Evolutionary conservation across 306 rosid genomes (phyloP).

Genomic region (Psophocarpus tetragonolobus): DNA sequence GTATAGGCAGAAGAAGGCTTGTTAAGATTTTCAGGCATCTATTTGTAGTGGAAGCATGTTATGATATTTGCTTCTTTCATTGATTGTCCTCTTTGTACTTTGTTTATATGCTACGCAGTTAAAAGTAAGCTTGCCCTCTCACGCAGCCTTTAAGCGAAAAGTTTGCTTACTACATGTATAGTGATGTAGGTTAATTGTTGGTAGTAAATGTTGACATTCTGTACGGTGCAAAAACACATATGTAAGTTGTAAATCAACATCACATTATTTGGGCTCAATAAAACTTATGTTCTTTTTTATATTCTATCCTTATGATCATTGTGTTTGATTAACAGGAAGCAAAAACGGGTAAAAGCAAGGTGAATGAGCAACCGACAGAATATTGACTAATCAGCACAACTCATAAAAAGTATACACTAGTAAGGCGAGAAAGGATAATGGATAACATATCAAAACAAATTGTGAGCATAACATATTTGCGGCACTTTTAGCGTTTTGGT

Average conservation of each 20-base stretch:
- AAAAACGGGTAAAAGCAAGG: background rate
- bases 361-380: background rate
- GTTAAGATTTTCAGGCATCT: conserved; percentile 29
- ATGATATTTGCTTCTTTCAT: background rate
- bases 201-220: background rate
- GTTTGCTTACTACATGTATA: background rate
- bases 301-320: background rate
- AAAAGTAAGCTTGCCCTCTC: background rate
- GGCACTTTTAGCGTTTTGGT: background rate
- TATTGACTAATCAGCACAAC: background rate
- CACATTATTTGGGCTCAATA: background rate
- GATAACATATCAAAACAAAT: background rate
- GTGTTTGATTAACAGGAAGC: background rate
- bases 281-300: background rate
- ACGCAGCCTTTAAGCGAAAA: background rate
- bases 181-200: background rate
- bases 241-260: background rate
- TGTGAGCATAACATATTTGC: background rate
- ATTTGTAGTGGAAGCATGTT: background rate
- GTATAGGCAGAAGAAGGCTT: conserved; percentile 70
- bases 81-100: background rate
- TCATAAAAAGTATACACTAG: background rate
- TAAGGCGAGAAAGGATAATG: background rate
- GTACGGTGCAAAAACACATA: background rate
- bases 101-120: background rate